Conservation (phyloP, 129 eudicot species). For the Rutidosis leptorrhynchoides region DNA sequence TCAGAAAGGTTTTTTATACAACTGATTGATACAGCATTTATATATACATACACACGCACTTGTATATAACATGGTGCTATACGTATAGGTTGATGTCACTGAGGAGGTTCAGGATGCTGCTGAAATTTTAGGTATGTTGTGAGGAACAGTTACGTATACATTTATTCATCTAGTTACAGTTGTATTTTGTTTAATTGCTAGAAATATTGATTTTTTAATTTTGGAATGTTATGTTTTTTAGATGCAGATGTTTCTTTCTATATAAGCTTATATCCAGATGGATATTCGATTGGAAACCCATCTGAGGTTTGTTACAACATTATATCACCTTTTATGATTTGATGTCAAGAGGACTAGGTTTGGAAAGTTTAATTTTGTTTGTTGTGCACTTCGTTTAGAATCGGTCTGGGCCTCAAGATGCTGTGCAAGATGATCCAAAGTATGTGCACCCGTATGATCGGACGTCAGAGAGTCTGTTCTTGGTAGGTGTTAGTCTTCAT, state of each 20-base stretch:
- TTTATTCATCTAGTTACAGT: not conserved
- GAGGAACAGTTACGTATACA: conserved; percentile 7
- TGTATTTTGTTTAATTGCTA: conserved; percentile 1
- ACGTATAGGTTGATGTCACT: conserved; percentile 37
- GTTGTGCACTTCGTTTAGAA: conserved; percentile 37
- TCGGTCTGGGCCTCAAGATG: conserved; percentile 47
- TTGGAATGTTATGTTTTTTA: conserved; percentile 19
- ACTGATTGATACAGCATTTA: not conserved
- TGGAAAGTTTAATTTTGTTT: conserved; percentile 7
- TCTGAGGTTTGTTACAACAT: conserved; percentile 56
- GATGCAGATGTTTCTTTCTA: conserved; percentile 79
- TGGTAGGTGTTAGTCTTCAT: conserved; percentile 44
- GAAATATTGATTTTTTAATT: not conserved
- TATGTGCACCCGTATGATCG: conserved; percentile 76
- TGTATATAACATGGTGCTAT: conserved; percentile 12
- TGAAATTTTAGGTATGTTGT: conserved; percentile 46
- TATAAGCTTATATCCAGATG: conserved; percentile 73
- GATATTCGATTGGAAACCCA: conserved; percentile 72
- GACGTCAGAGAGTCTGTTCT: conserved; percentile 75
- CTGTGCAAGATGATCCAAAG: conserved; percentile 60
- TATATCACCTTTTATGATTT: not conserved
- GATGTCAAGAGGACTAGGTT: not conserved
- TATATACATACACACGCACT: too few relatives aligned
- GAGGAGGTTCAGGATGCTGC: conserved; percentile 31
- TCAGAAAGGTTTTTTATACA: not conserved